Conservation (phyloP, 441 rosid genomes). For the Gossypium aridum region DNA sequence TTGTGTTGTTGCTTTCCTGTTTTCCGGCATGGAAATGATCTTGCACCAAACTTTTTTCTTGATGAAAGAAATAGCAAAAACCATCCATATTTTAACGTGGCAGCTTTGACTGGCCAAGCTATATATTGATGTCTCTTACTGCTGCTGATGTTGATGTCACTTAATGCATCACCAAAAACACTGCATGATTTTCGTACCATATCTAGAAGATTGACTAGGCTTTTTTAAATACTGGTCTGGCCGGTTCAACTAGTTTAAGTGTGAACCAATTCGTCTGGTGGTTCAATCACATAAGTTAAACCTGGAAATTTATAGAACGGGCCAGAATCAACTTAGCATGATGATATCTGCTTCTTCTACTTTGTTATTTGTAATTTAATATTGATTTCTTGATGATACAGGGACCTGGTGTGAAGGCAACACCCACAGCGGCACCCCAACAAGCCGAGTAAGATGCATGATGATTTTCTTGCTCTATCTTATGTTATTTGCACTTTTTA, state of each 20-base stretch:
- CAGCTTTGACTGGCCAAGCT: neutral
- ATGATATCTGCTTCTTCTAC: neutral
- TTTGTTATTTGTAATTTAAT: neutral
- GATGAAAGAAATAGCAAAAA: neutral
- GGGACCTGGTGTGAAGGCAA: slow-evolving; percentile 45
- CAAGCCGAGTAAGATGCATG: slow-evolving; percentile 26
- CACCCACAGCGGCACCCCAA: slow-evolving; percentile 32
- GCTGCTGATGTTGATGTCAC: neutral
- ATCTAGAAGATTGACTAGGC: neutral
- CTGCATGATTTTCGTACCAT: no score
- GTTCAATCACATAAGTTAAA: neutral
- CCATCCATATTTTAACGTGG: neutral
- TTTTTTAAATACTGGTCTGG: neutral
- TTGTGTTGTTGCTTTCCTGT: neutral
- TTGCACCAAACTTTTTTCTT: neutral
- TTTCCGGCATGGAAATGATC: neutral
- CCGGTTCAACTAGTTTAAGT: neutral
- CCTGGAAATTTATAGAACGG: neutral
- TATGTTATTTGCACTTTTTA: neutral
- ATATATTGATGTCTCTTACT: neutral
- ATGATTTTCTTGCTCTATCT: neutral
- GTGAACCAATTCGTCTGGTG: neutral
- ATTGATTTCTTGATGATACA: slow-evolving; percentile 8
- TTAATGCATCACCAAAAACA: neutral
- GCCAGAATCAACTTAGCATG: neutral